Base-by-base conservation (phyloP, 805 yeast species). In the Candida nemodendra region DNA sequence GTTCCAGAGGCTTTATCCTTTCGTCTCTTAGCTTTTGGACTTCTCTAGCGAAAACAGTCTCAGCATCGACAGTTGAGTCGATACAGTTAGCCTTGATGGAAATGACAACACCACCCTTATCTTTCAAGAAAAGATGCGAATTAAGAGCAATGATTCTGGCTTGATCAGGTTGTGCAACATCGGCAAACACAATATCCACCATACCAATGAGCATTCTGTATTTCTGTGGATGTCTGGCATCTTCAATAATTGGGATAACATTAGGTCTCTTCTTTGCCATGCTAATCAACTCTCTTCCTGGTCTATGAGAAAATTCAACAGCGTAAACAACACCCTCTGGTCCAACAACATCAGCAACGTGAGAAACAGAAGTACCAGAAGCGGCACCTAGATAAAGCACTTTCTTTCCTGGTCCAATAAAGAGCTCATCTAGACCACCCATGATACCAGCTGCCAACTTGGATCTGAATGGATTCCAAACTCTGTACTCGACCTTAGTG, bases 211-310 rank as follows among this genome's bases (percentile, higher is more conserved):
- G 79, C 99, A 93, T 93, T 77, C 99, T 84, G 83, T 93, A 93
- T 73, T 93, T 93, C 69, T 93, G 99, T 62, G 99, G 99, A 74
- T 93, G 99, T 78, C 99, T 90, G 50, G 99, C 99, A 74, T 93
- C 99, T 72, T 93, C 99, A 66, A 93, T 90, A 69, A 93, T 93
- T 61, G 99, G 99, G 54, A 93, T 88, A 42, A 93, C 95, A 64
- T 93, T 93, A 51, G 99, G 98, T 80, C 99, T 87, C 95, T 93
- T 93, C 81, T 91, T 93, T 65, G 99, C 99, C 99, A 93, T 93
- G 61, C 95, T 87, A 61, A 93, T 91, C 71, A 93, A 79, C 71
- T 93, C 99, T 78, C 99, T 85, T 68, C 99, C 99, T 62, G 98
- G 96, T 79, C 99, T 85, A 80, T 93, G 98, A 49, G 97, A 89